A percentile compares a stretch with the other conserved stretches of the same genome.
Evolutionary conservation across 108 stramenopile species (phyloP).

Genomic region (Pseudonitzschia pungens): DNA sequence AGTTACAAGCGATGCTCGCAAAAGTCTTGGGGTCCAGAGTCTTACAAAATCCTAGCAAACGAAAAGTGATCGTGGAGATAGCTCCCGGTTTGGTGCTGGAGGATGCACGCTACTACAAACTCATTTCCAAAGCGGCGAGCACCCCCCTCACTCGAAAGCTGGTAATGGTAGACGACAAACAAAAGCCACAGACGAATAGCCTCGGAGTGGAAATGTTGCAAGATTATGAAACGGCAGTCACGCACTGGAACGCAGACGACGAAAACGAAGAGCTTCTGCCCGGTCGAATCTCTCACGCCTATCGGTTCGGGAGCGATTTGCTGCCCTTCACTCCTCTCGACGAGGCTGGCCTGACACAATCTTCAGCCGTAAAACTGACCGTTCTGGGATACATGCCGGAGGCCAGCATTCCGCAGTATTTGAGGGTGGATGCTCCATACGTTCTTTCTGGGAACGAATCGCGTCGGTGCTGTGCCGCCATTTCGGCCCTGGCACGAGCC

Average conservation of each 20-base stretch:
- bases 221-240: conserved; percentile 32
- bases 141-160: conserved; percentile 39
- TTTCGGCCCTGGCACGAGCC: conserved; percentile 68
- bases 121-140: conserved; percentile 42
- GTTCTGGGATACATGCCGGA: conserved; percentile 69
- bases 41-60: conserved; percentile 37
- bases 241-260: conserved; percentile 52
- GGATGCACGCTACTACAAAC: conserved; percentile 43
- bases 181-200: conserved; percentile 35
- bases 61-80: conserved; percentile 63
- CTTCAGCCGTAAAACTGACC: conserved; percentile 46
- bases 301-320: conserved; percentile 69
- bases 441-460: conserved; percentile 64
- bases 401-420: conserved; percentile 34
- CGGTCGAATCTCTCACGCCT: conserved; percentile 46
- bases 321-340: conserved; percentile 74
- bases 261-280: conserved; percentile 31
- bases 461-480: conserved; percentile 50
- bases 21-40: conserved; percentile 35
- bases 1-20: conserved; percentile 55
- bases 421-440: conserved; percentile 66
- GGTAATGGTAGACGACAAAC: conserved; percentile 38
- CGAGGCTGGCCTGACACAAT: conserved; percentile 56
- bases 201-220: conserved; percentile 50
- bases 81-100: conserved; percentile 59